Conservation (phyloP, 2,329 filamentous ascomycete species). For the Grosmannia serpens region DNA sequence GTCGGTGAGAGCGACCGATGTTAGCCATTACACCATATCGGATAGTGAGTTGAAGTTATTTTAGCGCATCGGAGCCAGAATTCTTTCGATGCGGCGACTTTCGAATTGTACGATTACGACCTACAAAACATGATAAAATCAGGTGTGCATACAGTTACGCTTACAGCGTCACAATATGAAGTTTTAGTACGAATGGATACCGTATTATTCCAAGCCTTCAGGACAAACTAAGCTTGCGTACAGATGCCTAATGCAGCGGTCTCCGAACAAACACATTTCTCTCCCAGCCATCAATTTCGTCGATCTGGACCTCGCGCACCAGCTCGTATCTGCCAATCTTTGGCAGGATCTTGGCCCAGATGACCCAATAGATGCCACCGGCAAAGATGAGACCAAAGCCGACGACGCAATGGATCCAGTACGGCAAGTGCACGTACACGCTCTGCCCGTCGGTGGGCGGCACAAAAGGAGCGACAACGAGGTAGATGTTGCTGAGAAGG, state of each 20-base stretch:
- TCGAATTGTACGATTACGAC: no score
- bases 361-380: conserved; percentile 43
- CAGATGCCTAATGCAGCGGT: conserved; percentile 16
- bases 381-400: conserved; percentile 41
- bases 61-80: background rate
- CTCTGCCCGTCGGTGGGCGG: conserved; percentile 39
- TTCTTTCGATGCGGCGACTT: no score
- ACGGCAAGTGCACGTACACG: conserved; percentile 41
- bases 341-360: conserved; percentile 42
- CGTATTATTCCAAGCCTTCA: no score
- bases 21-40: conserved; percentile 1
- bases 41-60: background rate
- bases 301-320: conserved; percentile 39
- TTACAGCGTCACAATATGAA: no score
- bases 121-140: no score
- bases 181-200: no score
- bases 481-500: conserved; percentile 48
- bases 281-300: conserved; percentile 52
- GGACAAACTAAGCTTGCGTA: no score
- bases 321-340: conserved; percentile 43
- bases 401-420: conserved; percentile 47
- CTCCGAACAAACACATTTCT: conserved; percentile 38
- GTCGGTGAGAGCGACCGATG: background rate
- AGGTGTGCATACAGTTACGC: no score
- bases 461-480: conserved; percentile 47